Conservation (phyloP, 345 rosid species). For the Sisymbrium altissimum region DNA sequence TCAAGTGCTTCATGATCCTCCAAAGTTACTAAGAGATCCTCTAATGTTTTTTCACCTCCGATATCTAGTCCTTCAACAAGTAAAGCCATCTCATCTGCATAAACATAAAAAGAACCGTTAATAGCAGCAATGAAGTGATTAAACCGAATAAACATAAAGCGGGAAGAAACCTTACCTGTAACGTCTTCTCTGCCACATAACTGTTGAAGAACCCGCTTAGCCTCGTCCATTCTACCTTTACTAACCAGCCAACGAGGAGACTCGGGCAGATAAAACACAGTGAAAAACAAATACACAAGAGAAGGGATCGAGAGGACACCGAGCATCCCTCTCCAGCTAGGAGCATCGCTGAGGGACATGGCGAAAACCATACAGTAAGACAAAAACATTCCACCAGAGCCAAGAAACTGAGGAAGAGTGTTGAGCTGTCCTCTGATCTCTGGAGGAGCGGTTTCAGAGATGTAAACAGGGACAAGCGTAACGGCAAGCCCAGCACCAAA, state of each 20-base stretch:
- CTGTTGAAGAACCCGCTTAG: constrained; percentile 76
- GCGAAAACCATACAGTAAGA: constrained; percentile 92
- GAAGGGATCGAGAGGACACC: constrained; percentile 92
- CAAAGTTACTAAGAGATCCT: constrained; percentile 83
- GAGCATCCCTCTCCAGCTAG: constrained; percentile 94
- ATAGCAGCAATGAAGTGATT: neutral
- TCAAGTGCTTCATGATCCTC: constrained; percentile 58
- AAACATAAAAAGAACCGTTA: neutral
- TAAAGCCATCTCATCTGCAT: constrained; percentile 91
- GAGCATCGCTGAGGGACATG: constrained; percentile 65
- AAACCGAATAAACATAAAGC: neutral
- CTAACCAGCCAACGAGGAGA: constrained; percentile 99
- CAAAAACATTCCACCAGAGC: constrained; percentile 93
- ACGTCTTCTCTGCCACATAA: constrained; percentile 92
- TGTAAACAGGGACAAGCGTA: constrained; percentile 84
- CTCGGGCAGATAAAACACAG: constrained; percentile 90
- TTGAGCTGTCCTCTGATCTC: constrained; percentile 87
- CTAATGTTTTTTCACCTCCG: constrained; percentile 85
- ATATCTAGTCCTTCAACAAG: constrained; percentile 91
- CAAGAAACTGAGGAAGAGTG: constrained; percentile 92
- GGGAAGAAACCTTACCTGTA: constrained; percentile 51
- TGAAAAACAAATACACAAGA: constrained; percentile 53
- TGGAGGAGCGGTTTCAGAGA: constrained; percentile 96
- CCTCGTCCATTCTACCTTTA: constrained; percentile 90
- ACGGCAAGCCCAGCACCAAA: constrained; percentile 93